Percentiles rank a stretch among this genome's conserved stretches.
phyloP scores from a whole-genome alignment of 768 basidiomycete species.

The Mycena indigotica region DNA sequence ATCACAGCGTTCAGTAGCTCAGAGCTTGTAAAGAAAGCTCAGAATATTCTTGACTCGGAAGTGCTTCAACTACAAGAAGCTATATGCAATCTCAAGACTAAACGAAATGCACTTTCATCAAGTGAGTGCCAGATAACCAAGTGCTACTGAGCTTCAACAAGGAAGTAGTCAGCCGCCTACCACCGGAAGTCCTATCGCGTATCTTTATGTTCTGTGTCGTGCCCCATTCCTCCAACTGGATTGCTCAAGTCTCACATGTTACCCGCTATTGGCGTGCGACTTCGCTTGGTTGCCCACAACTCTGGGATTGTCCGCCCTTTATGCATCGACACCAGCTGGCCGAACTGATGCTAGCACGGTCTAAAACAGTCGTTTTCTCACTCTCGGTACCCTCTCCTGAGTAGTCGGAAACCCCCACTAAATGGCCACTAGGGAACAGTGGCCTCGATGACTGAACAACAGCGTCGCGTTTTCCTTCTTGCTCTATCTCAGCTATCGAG shows the following conservation, averaged over 20 bases:
- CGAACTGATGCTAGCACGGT: constrained; percentile 46
- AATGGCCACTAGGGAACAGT: no score
- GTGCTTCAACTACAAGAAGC: constrained; percentile 35
- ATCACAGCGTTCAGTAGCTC: constrained; percentile 15
- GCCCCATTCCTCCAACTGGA: constrained; percentile 31
- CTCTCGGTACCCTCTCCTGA: no score
- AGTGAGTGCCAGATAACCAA: background rate
- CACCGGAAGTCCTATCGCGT: constrained; percentile 43
- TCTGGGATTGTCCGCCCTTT: constrained; percentile 45
- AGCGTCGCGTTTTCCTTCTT: no score
- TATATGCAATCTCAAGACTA: constrained; percentile 37
- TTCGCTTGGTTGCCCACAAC: constrained; percentile 40
- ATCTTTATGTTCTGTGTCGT: constrained; percentile 36
- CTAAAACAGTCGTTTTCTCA: constrained; percentile 41
- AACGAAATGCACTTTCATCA: constrained; percentile 39
- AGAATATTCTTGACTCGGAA: constrained; percentile 39
- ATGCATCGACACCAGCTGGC: constrained; percentile 36
- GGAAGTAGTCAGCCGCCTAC: constrained; percentile 39
- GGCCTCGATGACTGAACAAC: no score
- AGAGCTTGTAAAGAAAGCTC: constrained; percentile 24
- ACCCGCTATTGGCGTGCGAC: constrained; percentile 47
- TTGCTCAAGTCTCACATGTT: constrained; percentile 39
- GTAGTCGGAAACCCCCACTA: no score
- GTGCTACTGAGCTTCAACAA: background rate
- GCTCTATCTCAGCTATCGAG: no score